Base-by-base conservation (phyloP, 179 eudicot species). In the Drosera spatulata region DNA sequence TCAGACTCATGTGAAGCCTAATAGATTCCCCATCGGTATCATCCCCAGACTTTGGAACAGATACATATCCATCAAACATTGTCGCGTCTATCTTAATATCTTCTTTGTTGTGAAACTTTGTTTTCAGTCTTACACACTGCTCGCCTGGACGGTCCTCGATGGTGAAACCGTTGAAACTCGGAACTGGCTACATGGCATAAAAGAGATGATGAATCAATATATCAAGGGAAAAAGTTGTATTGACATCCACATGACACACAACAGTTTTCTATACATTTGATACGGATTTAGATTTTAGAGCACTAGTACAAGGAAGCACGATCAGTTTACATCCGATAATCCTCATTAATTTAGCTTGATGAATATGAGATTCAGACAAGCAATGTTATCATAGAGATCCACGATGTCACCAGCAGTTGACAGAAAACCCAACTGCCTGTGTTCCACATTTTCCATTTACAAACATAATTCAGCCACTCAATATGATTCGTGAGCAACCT, bases 11-110 rank as follows among this genome's bases (percentile, higher is more conserved):
- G 75, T 83, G 87, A 69, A 85, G 79, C 50, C 66, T 76, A 45
- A 71, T 43, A 54, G 73, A 65, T 63, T 77, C 80, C 3, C 65
- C 76, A 50, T 60, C 72, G 66, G 66, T 47, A 46, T 78, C 81
- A 40, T 71, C 79, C 61, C 75, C 80, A 52, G 72, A 56, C 69
- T 67, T 82, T 50, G 86, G 82, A 61, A 61, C 74, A 53, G 77
- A 58, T 60, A 68, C 62, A 14, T 77, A 74, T 8, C 91, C 87
- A 71, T 87, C 91, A 77, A 82, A 78, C 91, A 84, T 84, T 39
- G 91, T 80, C 45, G 91, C 95, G 76, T 87, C 95, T 50, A 87
- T 68, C 62, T 82, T 79, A 54, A 87, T 75, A 39, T 75, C 73
- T 69, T 83, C 88, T 46, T 80, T 75, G 55, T 67, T 78, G 43